Percentiles rank a stretch among this genome's conserved stretches.
Evolutionary conservation across 352 stramenopile genomes (phyloP).

Genomic region (Discostella stelligera): DNA sequence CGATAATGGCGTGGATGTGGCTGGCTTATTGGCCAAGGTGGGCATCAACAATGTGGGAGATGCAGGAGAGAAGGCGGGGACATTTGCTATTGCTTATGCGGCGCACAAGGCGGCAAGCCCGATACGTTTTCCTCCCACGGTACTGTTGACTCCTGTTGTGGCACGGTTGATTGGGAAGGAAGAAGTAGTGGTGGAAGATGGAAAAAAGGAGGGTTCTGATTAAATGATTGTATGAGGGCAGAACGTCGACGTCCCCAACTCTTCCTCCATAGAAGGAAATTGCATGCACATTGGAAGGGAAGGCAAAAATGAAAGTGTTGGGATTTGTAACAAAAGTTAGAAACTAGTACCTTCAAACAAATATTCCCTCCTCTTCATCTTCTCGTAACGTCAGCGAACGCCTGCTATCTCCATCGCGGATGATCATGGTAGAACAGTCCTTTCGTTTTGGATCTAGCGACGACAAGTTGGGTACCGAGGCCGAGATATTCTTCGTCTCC

Average conservation of each 20-base stretch:
- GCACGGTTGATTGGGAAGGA: slow-evolving; percentile 87
- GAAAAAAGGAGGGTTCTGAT: slow-evolving; percentile 3
- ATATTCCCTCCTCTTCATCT: not conserved
- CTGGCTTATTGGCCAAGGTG: slow-evolving; percentile 76
- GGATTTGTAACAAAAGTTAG: not conserved
- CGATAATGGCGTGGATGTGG: slow-evolving; percentile 83
- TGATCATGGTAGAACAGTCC: slow-evolving; percentile 1
- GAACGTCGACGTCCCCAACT: not conserved
- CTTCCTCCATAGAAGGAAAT: not conserved
- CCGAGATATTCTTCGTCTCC: slow-evolving; percentile 17
- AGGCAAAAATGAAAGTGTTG: not conserved
- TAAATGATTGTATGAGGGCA: not conserved
- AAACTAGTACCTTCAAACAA: not conserved
- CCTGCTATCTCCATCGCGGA: not conserved
- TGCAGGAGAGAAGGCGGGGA: slow-evolving; percentile 80
- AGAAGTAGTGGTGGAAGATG: slow-evolving; percentile 31
- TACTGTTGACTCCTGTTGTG: slow-evolving; percentile 85
- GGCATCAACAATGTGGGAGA: slow-evolving; percentile 75
- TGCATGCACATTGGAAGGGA: not conserved
- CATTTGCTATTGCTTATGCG: slow-evolving; percentile 87
- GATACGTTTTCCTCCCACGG: slow-evolving; percentile 86
- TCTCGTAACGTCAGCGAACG: not conserved
- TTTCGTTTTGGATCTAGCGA: slow-evolving; percentile 10
- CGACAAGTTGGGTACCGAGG: slow-evolving; percentile 36
- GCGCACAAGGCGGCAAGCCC: slow-evolving; percentile 87